phyloP scores from a whole-genome alignment of 169 alveolate genomes.

The Plasmodium malariae region DNA sequence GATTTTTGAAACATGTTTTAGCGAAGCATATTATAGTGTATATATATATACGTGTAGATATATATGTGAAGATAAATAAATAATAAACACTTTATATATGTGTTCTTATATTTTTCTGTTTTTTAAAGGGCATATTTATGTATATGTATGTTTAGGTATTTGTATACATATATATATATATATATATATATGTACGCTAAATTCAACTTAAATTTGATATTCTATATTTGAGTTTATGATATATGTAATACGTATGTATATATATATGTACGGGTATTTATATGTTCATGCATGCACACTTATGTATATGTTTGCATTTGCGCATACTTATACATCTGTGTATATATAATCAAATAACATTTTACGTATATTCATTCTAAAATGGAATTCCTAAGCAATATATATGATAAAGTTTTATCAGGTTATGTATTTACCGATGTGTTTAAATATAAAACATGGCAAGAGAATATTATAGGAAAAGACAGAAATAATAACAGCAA shows the following conservation, averaged over 20 bases:
- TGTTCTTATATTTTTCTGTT: background rate
- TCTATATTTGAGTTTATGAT: too few relatives aligned
- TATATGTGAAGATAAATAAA: conserved; percentile 5
- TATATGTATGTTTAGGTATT: background rate
- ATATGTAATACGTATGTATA: background rate
- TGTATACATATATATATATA: background rate
- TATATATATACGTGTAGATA: conserved; percentile 3
- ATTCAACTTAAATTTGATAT: too few relatives aligned
- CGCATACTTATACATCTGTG: conserved; percentile 22
- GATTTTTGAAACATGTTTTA: background rate
- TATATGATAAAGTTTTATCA: conserved; percentile 73
- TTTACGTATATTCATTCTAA: conserved; percentile 16
- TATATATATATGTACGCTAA: conserved; percentile 1
- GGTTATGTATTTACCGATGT: conserved; percentile 67
- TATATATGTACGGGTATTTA: background rate
- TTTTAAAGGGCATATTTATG: too few relatives aligned
- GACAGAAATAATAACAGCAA: background rate
- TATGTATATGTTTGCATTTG: background rate
- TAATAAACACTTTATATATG: too few relatives aligned
- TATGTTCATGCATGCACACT: background rate
- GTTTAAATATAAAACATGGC: conserved; percentile 62
- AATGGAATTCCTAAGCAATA: conserved; percentile 69
- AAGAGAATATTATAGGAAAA: conserved; percentile 57
- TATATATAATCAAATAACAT: conserved; percentile 10
- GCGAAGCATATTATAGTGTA: background rate